Evolutionary conservation across 2,329 filamentous ascomycete genomes (phyloP), one percentile per base, ranked within the genome.

Genomic region (Fusarium nisikadoi): DNA sequence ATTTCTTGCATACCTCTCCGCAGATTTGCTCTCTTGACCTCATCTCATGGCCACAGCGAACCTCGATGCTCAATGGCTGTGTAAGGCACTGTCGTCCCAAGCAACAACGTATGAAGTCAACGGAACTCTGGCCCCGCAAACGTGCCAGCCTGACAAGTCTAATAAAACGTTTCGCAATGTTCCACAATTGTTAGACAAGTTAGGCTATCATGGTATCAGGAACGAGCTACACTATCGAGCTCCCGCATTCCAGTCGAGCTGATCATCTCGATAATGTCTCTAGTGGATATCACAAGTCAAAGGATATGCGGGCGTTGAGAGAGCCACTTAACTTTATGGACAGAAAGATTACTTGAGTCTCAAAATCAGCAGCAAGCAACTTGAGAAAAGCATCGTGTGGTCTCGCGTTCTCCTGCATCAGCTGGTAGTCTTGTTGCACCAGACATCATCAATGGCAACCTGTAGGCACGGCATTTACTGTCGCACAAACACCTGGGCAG

Each of bases 121-220:
- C 12, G 23, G 82, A 25, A 80, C 89, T 6, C 81, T 89, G 17
- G 74, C 86, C 86, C 70, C 86, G 89, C 70, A 79, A 35, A 9
- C 50, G 38, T 38, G 10, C 25, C 52, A 41, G 33, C 31, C 23
- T 36, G 31, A 17, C 25, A 46, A 53, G 45, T 43, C 59, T 27
- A 47, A 27, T 27, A 54, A 60, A 66, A 50, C 42, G 42, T 57
- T 50, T 57, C 45, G 38, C 43, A 29, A 33, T 45, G 38, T 45
- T 59, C 36, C 45, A 43, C 52, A 41, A 27, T 46, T 36, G 16
- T 46, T 43, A 31, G 46, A 68, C 16, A 17, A n/a, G 50, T 42
- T 47, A 42, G 35, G 42, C 23, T 20, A 38, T 36, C 35, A 38
- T 52, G 25, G n/a, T 19, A 49, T 42, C 29, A 36, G 50, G 35